These are phyloP conservation scores for Suaeda aralocaspica DNA, from an alignment of 148 eudicot species.

Conservation along the genomic window DNA sequence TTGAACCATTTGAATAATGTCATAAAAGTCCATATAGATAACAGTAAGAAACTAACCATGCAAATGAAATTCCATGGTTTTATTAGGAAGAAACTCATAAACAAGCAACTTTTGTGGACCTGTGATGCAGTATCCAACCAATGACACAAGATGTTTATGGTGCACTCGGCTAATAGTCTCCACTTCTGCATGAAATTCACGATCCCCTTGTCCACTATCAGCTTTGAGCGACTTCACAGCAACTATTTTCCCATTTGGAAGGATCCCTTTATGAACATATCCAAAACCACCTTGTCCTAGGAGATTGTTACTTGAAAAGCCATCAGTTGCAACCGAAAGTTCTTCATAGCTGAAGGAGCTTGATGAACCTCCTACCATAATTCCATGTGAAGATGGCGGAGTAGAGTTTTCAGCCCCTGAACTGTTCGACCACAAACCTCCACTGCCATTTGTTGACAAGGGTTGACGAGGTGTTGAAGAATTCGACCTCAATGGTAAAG, in stretches of 20 bases:
- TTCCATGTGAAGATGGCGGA: constrained; percentile 56
- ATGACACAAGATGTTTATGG: constrained; percentile 94
- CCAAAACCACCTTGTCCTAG: constrained; percentile 99
- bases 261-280: constrained; percentile 80
- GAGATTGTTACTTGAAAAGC: constrained; percentile 76
- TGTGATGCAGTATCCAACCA: constrained; percentile 82
- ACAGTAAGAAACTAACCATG: constrained; percentile 50
- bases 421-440: constrained; percentile 56
- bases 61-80: constrained; percentile 84
- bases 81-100: constrained; percentile 81
- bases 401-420: constrained; percentile 45
- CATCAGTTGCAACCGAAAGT: constrained; percentile 79
- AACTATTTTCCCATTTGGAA: constrained; percentile 84
- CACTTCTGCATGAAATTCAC: constrained; percentile 94
- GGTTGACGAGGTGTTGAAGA: constrained; percentile 34
- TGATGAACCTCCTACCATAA: constrained; percentile 53
- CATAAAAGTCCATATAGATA: not conserved
- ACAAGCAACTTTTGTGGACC: constrained; percentile 81
- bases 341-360: constrained; percentile 77
- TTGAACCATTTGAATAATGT: not conserved
- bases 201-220: constrained; percentile 91
- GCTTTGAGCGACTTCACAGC: constrained; percentile 88
- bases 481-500: constrained; percentile 30
- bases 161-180: constrained; percentile 97
- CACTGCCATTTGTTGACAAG: constrained; percentile 50